phyloP scores from a whole-genome alignment of 2,329 filamentous ascomycete genomes.

The Arachnomyces sp. region DNA sequence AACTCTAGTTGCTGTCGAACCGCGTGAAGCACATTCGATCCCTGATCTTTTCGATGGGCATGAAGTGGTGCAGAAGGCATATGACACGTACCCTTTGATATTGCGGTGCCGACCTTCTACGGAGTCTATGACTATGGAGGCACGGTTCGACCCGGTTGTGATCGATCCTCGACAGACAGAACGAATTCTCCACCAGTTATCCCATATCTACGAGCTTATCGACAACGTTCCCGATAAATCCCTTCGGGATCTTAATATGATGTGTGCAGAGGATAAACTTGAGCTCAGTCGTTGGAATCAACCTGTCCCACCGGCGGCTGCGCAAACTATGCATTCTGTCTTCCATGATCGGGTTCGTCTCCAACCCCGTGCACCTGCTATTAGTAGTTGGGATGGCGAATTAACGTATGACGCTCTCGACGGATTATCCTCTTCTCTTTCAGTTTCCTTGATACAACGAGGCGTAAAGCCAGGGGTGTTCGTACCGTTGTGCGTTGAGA shows the following conservation, averaged over 20 bases:
- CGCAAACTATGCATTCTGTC: not conserved
- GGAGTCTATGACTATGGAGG: too few relatives aligned
- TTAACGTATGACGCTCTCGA: conserved; percentile 3
- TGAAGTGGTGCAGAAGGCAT: not conserved
- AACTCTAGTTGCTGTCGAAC: conserved; percentile 13
- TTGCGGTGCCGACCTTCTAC: too few relatives aligned
- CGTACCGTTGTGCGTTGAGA: conserved; percentile 2
- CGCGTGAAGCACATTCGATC: conserved; percentile 5
- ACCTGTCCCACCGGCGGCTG: not conserved
- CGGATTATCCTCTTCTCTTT: not conserved
- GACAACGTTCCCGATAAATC: conserved; percentile 2
- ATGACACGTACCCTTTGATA: too few relatives aligned
- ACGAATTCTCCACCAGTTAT: conserved; percentile 9
- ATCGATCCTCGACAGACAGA: conserved; percentile 6
- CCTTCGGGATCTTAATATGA: not conserved
- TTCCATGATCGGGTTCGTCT: conserved; percentile 2
- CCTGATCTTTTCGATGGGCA: conserved; percentile 7
- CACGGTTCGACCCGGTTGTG: conserved; percentile 10
- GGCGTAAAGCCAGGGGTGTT: not conserved
- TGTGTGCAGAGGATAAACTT: not conserved
- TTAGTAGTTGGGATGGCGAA: conserved; percentile 2
- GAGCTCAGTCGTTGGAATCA: conserved; percentile 1
- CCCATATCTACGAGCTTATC: conserved; percentile 11
- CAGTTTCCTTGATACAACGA: not conserved
- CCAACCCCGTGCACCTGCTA: conserved; percentile 1